These are phyloP conservation scores for Picea abies DNA, from an alignment of 83 land plant species.

Conservation along the genomic window DNA sequence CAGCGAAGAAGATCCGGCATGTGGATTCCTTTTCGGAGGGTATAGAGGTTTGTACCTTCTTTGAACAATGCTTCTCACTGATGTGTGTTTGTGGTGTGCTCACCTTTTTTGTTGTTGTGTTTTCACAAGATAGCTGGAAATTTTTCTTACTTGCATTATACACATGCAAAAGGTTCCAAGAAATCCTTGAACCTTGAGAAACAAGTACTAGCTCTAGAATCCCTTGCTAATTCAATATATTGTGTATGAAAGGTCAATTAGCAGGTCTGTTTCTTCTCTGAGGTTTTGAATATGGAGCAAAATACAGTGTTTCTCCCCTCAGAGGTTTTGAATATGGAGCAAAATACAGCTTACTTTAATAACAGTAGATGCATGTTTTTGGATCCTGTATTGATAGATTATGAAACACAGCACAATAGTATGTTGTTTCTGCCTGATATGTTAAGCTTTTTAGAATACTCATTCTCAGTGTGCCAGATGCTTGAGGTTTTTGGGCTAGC, in stretches of 20 bases:
- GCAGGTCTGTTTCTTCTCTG: background rate
- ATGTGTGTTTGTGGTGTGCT: background rate
- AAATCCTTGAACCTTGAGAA: background rate
- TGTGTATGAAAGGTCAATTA: background rate
- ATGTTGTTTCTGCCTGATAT: background rate
- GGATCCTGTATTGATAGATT: background rate
- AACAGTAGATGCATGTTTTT: background rate
- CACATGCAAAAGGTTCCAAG: background rate
- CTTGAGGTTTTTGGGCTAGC: background rate
- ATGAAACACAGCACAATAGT: background rate
- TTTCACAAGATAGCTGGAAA: background rate
- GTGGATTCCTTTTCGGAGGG: constrained; percentile 10
- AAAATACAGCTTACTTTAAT: background rate
- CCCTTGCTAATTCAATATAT: background rate
- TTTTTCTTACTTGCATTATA: background rate
- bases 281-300: too few relatives aligned
- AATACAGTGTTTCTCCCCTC: background rate
- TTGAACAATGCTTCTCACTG: background rate
- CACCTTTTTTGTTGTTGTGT: background rate
- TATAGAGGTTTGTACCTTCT: constrained; percentile 5
- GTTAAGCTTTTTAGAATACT: background rate
- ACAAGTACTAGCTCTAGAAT: background rate
- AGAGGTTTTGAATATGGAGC: background rate
- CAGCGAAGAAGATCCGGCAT: constrained; percentile 5
- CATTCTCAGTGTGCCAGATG: background rate